These are phyloP conservation scores for Herpomyces periplanetae DNA, from an alignment of 2,329 filamentous ascomycete species.

Conservation along the genomic window DNA sequence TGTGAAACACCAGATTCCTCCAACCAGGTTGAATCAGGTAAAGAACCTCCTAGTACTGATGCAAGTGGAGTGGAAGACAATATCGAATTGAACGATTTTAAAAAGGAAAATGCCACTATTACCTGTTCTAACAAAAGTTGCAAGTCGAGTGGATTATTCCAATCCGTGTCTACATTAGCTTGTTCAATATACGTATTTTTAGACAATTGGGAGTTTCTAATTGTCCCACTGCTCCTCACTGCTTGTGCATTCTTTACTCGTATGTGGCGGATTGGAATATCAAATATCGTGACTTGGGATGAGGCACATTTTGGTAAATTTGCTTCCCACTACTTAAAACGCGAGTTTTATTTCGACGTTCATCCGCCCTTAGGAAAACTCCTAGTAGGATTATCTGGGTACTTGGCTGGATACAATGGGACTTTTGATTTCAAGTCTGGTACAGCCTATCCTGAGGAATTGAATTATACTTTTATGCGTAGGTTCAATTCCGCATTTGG, in stretches of 20 bases:
- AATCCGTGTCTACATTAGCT: too few species aligned
- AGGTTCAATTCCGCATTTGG: conserved; percentile 88
- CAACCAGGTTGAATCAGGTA: too few species aligned
- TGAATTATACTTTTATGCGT: conserved; percentile 96
- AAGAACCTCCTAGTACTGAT: too few species aligned
- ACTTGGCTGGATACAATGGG: conserved; percentile 86
- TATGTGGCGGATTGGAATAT: conserved; percentile 24
- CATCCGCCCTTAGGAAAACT: conserved; percentile 93
- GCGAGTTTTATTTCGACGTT: conserved; percentile 96
- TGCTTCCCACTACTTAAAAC: conserved; percentile 91
- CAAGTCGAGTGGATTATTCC: too few species aligned
- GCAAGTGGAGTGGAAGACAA: too few species aligned
- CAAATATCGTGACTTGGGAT: conserved; percentile 33
- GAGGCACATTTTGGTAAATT: conserved; percentile 76
- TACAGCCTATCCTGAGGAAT: conserved; percentile 61
- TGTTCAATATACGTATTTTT: too few species aligned
- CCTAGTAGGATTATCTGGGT: conserved; percentile 79
- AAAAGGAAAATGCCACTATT: too few species aligned
- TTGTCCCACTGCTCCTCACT: conserved; percentile 22
- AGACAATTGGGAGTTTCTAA: conserved; percentile 19
- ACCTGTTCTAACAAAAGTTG: too few species aligned
- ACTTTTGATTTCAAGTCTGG: conserved; percentile 98
- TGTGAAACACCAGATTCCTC: too few species aligned
- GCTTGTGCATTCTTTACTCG: conserved; percentile 21
- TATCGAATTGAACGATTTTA: too few species aligned